phyloP scores from a whole-genome alignment of 2,329 filamentous ascomycete species.

The Exophiala spinifera region DNA sequence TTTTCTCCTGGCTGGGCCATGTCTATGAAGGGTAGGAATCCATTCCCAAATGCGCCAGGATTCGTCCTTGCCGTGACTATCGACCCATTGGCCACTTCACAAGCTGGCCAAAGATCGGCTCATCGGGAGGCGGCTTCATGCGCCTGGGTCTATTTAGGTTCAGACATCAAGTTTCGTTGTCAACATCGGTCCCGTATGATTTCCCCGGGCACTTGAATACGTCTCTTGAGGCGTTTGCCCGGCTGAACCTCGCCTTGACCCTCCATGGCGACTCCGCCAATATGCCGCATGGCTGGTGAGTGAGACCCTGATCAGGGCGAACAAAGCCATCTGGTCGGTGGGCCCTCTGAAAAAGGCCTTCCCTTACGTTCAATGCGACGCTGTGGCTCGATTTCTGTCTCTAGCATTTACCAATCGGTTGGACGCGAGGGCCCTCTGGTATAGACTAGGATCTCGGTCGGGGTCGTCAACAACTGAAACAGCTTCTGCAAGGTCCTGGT shows the following conservation, averaged over 20 bases:
- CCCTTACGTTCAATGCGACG: slow-evolving; percentile 1
- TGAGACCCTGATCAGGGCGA: slow-evolving; percentile 1
- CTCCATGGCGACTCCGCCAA: slow-evolving; percentile 1
- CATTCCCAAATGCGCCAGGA: slow-evolving; percentile 4
- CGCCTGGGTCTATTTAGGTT: slow-evolving; percentile 14
- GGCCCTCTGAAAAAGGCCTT: slow-evolving; percentile 5
- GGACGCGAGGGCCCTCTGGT: neutral
- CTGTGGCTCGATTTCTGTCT: neutral
- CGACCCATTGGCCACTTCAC: slow-evolving; percentile 15
- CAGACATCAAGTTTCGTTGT: slow-evolving; percentile 14
- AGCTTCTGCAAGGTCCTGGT: slow-evolving; percentile 15
- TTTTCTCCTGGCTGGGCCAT: slow-evolving; percentile 13
- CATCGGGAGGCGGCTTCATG: slow-evolving; percentile 15
- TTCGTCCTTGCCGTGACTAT: slow-evolving; percentile 7
- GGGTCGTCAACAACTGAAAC: slow-evolving; percentile 22
- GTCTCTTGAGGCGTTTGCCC: slow-evolving; percentile 3
- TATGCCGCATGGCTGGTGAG: slow-evolving; percentile 6
- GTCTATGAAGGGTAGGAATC: slow-evolving; percentile 6
- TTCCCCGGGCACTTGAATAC: slow-evolving; percentile 9
- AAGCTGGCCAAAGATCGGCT: slow-evolving; percentile 18
- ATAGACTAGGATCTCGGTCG: slow-evolving; percentile 1
- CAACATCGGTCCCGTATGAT: slow-evolving; percentile 6
- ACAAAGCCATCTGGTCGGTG: slow-evolving; percentile 11
- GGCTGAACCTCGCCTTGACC: slow-evolving; percentile 16
- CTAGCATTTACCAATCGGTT: slow-evolving; percentile 4